A percentile compares a stretch with the other conserved stretches of the same genome.
phyloP scores from a whole-genome alignment of 176 grass and related monocot species.

The Aegilops longissima region DNA sequence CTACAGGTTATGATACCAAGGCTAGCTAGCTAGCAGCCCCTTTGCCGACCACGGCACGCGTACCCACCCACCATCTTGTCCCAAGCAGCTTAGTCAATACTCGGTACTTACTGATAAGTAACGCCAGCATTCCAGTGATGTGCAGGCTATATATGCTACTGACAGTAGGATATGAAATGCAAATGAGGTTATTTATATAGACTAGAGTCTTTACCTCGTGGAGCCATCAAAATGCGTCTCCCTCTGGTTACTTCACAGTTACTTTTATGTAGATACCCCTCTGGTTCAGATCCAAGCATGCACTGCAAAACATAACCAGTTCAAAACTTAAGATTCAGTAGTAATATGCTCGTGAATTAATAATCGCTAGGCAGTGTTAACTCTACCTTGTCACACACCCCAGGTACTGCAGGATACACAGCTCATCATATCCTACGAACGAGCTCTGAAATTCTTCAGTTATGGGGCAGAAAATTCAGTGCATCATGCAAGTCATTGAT shows the following conservation, averaged over 20 bases:
- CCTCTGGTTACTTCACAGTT: not conserved
- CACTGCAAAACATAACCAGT: not conserved
- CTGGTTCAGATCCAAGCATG: conserved; percentile 16
- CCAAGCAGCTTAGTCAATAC: not conserved
- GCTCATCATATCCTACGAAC: not conserved
- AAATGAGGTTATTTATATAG: not conserved
- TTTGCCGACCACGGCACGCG: conserved; percentile 35
- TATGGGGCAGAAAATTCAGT: not conserved
- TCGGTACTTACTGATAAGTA: not conserved
- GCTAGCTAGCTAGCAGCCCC: not conserved
- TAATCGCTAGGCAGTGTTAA: not conserved
- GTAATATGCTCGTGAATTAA: not conserved
- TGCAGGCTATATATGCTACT: not conserved
- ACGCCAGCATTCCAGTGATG: not conserved
- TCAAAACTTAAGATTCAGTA: not conserved
- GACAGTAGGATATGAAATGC: not conserved
- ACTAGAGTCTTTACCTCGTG: not conserved
- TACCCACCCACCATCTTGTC: conserved; percentile 20
- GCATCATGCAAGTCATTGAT: not conserved
- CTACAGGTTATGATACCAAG: conserved; percentile 14
- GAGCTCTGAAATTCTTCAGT: not conserved
- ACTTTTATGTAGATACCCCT: not conserved
- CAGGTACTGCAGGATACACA: conserved; percentile 16
- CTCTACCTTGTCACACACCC: not conserved
- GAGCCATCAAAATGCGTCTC: not conserved